Conservation (phyloP, 2,329 filamentous ascomycete genomes). For the Emericellopsis atlantica region DNA sequence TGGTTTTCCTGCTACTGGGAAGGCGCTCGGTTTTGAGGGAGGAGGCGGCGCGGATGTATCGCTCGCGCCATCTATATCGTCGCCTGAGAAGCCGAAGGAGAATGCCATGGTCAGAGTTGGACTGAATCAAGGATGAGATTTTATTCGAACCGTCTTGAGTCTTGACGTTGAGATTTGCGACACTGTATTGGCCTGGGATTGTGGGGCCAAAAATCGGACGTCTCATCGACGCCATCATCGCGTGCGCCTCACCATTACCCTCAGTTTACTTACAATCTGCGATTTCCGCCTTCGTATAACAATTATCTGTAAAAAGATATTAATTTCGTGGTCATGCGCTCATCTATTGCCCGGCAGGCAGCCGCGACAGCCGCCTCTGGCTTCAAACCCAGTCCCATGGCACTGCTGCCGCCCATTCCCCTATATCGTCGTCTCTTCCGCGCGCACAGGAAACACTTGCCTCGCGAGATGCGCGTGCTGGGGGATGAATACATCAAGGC, state of each 20-base stretch:
- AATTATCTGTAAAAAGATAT: not conserved
- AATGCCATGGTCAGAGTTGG: conserved; percentile 28
- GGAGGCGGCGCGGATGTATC: conserved; percentile 16
- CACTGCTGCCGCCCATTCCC: conserved; percentile 75
- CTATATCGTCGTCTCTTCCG: conserved; percentile 82
- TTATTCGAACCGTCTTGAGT: too few relatives aligned
- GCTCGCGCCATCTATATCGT: conserved; percentile 46
- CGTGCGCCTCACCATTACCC: too few relatives aligned
- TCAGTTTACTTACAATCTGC: too few relatives aligned
- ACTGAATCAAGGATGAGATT: not conserved
- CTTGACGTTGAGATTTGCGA: too few relatives aligned
- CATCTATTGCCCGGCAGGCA: conserved; percentile 17
- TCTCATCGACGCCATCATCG: too few relatives aligned
- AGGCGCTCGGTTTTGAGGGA: conserved; percentile 30
- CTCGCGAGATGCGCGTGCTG: conserved; percentile 61
- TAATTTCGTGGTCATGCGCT: conserved; percentile 11
- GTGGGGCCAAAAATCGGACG: too few relatives aligned
- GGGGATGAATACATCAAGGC: conserved; percentile 90
- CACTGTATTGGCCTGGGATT: too few relatives aligned
- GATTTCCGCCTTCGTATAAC: too few relatives aligned
- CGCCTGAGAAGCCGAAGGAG: conserved; percentile 49
- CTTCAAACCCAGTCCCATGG: conserved; percentile 33
- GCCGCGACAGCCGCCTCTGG: conserved; percentile 20
- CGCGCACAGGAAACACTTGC: conserved; percentile 70
- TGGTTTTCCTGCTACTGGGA: conserved; percentile 49